Evolutionary conservation across 2,329 filamentous ascomycete species (phyloP), one percentile per base, ranked within the genome.

Genomic region (Arthroderma uncinatum): DNA sequence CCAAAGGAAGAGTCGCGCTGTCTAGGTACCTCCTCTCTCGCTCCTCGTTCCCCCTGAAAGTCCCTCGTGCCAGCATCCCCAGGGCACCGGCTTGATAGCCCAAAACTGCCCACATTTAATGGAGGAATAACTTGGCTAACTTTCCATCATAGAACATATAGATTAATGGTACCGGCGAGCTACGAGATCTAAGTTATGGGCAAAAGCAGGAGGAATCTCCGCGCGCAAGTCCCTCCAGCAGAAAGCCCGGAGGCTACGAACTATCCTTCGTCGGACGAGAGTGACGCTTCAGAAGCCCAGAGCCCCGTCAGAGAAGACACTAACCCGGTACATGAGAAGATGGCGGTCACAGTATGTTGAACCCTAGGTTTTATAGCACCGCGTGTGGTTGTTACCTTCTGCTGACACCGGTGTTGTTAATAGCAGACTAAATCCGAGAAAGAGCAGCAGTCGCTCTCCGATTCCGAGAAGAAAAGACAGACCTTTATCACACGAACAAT

Each of bases 391-490:
- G 19, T 21, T 37, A 10, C 14, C 16, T 16, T 19, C 3, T 42
- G 16, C 39, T 42, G 16, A 42, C 39, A 19, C 39, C 21, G 39
- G 39, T 19, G 28, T 30, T 30, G 28, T 30, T 30, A 7, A 12
- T 44, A 44, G 40, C 40, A 47, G 40, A 47, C 19, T 50, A n/a
- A 16, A 55, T 52, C 21, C 34, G 53, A 53, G 19, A 50, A 34
- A 56, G 48, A 44, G 53, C 40, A 28, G 56, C 57, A 50, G 40
- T 39, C 50, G 14, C 23, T 76, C 59, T 81, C 82, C 64, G 93
- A 96, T 61, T 96, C 94, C 72, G 90, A 97, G 70, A 97, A 97
- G 82, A 98, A 98, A 76, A 96, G 95, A 77, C 86, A 90, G 72
- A 95, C 93, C 71, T 97, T 98, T 78, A 87, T 96, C 68, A 95